Evolutionary conservation across 129 eudicot species (phyloP).

Genomic region (Dittrichia graveolens): DNA sequence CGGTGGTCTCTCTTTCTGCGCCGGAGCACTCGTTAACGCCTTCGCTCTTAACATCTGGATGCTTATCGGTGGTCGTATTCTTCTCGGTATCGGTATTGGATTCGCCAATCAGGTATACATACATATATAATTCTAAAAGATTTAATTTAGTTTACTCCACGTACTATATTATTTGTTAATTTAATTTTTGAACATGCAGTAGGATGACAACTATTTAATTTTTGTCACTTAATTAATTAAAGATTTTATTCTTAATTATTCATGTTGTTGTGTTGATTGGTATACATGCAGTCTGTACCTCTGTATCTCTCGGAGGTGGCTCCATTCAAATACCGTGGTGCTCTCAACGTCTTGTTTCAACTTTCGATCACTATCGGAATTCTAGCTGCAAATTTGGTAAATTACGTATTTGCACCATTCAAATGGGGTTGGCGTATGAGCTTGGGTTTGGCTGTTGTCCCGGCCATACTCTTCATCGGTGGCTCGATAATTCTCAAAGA

Average conservation of each 20-base stretch:
- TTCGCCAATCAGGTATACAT: slow-evolving; percentile 55
- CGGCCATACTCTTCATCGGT: slow-evolving; percentile 44
- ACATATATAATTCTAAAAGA: background rate
- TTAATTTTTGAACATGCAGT: too few species aligned
- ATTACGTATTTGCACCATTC: slow-evolving; percentile 42
- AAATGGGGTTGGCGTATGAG: slow-evolving; percentile 53
- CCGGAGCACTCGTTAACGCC: slow-evolving; percentile 43
- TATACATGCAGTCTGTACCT: slow-evolving; percentile 43
- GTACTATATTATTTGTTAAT: too few species aligned
- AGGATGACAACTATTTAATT: too few species aligned
- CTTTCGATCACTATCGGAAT: slow-evolving; percentile 55
- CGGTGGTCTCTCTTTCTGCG: slow-evolving; percentile 41
- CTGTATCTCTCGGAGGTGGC: slow-evolving; percentile 60
- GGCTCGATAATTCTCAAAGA: slow-evolving; percentile 49
- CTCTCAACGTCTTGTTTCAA: slow-evolving; percentile 50
- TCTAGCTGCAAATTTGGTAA: slow-evolving; percentile 41
- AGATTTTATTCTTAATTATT: background rate
- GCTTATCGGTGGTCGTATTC: slow-evolving; percentile 51
- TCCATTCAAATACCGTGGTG: slow-evolving; percentile 49
- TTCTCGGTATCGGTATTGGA: slow-evolving; percentile 62
- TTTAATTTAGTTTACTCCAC: too few species aligned
- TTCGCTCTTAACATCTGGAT: slow-evolving; percentile 39
- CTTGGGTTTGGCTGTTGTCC: slow-evolving; percentile 44
- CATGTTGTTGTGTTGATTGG: background rate
- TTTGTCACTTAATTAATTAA: background rate